Conservation (phyloP, 768 basidiomycete species). For the Epithele typhae region DNA sequence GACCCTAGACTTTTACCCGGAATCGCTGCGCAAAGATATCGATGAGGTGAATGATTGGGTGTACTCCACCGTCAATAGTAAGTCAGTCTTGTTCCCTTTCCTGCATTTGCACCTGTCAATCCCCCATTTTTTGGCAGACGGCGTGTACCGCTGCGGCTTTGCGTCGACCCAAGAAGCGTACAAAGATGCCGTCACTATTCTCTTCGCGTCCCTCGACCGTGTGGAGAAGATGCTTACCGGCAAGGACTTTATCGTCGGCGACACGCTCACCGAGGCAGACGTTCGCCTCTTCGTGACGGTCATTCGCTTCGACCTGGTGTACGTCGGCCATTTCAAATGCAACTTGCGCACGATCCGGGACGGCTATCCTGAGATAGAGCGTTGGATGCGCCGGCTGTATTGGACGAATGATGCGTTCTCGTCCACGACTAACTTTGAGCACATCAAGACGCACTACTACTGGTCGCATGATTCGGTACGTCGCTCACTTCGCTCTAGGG, state of each 20-base stretch:
- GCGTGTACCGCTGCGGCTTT: constrained; percentile 89
- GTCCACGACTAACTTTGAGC: constrained; percentile 82
- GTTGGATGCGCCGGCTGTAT: constrained; percentile 86
- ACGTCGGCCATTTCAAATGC: constrained; percentile 92
- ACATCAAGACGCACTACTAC: constrained; percentile 77
- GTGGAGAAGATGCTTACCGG: constrained; percentile 74
- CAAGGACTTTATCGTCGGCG: constrained; percentile 83
- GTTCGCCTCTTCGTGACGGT: constrained; percentile 91
- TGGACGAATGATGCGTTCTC: constrained; percentile 90
- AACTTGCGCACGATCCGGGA: constrained; percentile 81
- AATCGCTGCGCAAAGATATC: constrained; percentile 65
- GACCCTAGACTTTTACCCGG: constrained; percentile 74
- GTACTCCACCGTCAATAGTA: constrained; percentile 82
- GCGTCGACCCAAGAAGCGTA: constrained; percentile 81
- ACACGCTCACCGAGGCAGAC: constrained; percentile 78
- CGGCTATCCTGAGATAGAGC: constrained; percentile 82
- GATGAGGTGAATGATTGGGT: constrained; percentile 85
- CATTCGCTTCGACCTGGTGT: constrained; percentile 86
- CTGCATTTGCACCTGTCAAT: not conserved
- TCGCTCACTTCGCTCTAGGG: too few relatives aligned
- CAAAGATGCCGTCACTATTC: constrained; percentile 61
- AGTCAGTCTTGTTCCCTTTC: constrained; percentile 20
- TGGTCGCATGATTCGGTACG: constrained; percentile 51
- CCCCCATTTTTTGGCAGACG: constrained; percentile 40
- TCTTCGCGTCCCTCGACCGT: constrained; percentile 79